Evolutionary conservation across 805 yeast genomes (phyloP).

Genomic region (Metschnikowia hibisci): DNA sequence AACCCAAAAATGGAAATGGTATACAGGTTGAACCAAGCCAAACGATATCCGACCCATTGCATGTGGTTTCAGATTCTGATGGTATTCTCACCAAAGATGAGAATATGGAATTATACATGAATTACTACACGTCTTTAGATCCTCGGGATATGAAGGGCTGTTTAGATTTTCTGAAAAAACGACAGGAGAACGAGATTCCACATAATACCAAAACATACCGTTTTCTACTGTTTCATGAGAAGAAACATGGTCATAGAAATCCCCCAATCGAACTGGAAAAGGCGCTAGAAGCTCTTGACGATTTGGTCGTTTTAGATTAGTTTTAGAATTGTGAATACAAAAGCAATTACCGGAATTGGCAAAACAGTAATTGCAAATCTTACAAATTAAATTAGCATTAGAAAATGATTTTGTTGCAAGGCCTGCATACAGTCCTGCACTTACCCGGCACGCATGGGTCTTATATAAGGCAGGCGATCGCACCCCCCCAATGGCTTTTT

Average conservation of each 20-base stretch:
- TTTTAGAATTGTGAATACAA: neutral
- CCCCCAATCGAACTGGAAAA: neutral
- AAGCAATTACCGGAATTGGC: too few species aligned
- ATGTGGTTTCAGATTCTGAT: conserved; percentile 18
- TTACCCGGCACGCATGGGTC: conserved; percentile 14
- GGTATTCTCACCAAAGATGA: conserved; percentile 41
- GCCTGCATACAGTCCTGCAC: neutral
- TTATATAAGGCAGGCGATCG: conserved; percentile 8
- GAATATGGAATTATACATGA: conserved; percentile 38
- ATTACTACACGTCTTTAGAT: conserved; percentile 28
- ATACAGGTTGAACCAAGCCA: too few species aligned
- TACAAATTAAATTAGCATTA: too few species aligned
- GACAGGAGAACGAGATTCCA: neutral
- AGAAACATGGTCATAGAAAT: neutral
- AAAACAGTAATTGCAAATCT: too few species aligned
- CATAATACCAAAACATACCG: neutral
- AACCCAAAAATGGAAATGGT: too few species aligned
- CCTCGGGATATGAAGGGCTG: conserved; percentile 5
- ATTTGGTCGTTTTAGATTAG: neutral
- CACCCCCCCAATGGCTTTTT: conserved; percentile 18
- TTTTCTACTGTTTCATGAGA: conserved; percentile 1
- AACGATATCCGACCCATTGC: neutral
- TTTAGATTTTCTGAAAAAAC: conserved; percentile 1
- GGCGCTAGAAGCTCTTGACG: neutral
- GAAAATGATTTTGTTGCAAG: neutral